These are phyloP conservation scores for Podosphaera xanthii DNA, from an alignment of 2,329 filamentous ascomycete genomes.

Conservation along the genomic window DNA sequence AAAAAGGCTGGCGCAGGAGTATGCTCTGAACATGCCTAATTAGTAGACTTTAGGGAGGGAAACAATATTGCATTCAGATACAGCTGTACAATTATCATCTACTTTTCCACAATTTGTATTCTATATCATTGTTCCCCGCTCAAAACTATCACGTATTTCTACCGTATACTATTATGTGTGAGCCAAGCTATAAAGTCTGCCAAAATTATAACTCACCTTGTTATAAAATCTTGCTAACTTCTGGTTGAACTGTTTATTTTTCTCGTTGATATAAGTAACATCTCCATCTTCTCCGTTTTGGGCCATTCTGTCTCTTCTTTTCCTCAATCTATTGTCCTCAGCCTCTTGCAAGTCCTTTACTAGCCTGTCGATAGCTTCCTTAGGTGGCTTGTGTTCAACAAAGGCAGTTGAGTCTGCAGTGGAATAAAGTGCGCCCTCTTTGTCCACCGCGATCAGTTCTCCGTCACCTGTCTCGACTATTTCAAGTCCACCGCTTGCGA, in stretches of 20 bases:
- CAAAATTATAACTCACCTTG: conserved; percentile 29
- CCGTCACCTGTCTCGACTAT: conserved; percentile 91
- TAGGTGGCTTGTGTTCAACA: conserved; percentile 65
- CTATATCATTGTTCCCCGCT: conserved; percentile 86
- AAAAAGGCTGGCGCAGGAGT: conserved; percentile 64
- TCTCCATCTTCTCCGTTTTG: conserved; percentile 69
- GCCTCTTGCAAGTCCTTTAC: conserved; percentile 73
- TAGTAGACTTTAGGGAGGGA: too few relatives aligned
- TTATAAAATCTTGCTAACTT: conserved; percentile 93
- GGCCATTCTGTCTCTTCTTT: conserved; percentile 55
- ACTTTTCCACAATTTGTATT: too few relatives aligned
- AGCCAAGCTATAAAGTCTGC: conserved; percentile 5
- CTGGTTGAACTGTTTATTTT: conserved; percentile 99
- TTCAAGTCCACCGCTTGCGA: conserved; percentile 63
- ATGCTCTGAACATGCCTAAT: conserved; percentile 41
- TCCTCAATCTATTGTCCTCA: conserved; percentile 69
- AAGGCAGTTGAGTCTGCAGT: conserved; percentile 67
- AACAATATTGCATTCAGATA: too few relatives aligned
- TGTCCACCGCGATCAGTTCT: conserved; percentile 83
- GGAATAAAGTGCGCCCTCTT: conserved; percentile 74
- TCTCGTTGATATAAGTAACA: conserved; percentile 98
- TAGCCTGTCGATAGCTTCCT: conserved; percentile 67
- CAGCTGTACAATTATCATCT: too few relatives aligned
- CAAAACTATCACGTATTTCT: conserved; percentile 92
- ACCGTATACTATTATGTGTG: conserved; percentile 45